These are phyloP conservation scores for Trichoderma sp. DNA, from an alignment of 2,329 filamentous ascomycete species.

Conservation along the genomic window DNA sequence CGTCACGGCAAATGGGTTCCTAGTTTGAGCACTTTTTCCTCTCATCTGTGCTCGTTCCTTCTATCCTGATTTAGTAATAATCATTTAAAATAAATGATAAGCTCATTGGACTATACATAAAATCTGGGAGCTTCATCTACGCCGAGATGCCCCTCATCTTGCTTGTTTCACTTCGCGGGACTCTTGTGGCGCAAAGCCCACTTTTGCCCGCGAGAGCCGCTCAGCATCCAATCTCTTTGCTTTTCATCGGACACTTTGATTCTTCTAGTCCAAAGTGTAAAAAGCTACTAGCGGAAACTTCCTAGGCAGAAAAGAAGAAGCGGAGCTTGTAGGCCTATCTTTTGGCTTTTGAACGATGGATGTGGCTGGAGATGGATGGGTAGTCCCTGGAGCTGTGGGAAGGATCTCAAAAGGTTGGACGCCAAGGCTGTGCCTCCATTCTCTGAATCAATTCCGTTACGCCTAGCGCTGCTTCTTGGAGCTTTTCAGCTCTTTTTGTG, in stretches of 20 bases:
- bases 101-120: background rate
- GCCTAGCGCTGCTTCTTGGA: conserved; percentile 8
- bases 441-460: background rate
- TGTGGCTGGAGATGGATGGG: background rate
- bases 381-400: background rate
- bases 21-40: background rate
- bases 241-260: background rate
- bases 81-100: background rate
- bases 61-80: background rate
- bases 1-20: background rate
- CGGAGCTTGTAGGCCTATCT: background rate
- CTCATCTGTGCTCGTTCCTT: background rate
- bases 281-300: background rate
- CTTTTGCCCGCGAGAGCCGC: conserved; percentile 21
- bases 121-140: background rate
- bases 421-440: background rate
- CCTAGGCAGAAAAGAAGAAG: background rate
- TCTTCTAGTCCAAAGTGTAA: background rate
- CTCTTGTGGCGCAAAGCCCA: background rate
- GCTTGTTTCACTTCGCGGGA: background rate
- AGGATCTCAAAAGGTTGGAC: background rate
- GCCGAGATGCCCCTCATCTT: background rate
- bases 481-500: background rate
- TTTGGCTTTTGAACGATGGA: background rate
- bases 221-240: conserved; percentile 19